Percentiles rank a stretch among this genome's conserved stretches.
Evolutionary conservation across 73 alveolate genomes (phyloP).

Genomic region (Effrenium voratum): DNA sequence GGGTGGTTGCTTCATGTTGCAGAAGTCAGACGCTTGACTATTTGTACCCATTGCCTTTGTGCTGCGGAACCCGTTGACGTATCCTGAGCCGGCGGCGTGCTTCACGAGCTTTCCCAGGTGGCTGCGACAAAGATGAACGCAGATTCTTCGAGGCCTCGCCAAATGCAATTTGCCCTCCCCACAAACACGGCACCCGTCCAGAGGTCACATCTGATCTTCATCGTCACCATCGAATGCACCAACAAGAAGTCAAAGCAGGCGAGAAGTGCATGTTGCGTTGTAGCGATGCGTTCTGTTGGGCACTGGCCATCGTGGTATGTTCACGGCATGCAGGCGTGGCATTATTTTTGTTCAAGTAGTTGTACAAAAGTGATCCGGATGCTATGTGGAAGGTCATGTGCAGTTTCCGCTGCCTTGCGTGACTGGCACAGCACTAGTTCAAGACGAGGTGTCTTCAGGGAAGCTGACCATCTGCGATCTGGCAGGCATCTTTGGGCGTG

Average conservation of each 20-base stretch:
- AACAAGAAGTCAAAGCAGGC: slow-evolving; percentile 93
- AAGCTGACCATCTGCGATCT: slow-evolving; percentile 96
- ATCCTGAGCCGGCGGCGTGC: too few species aligned
- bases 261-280: too few species aligned
- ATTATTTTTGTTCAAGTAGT: not conserved
- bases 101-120: too few species aligned
- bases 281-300: too few species aligned
- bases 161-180: not conserved
- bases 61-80: too few species aligned
- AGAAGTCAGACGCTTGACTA: too few species aligned
- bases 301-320: not conserved
- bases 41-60: too few species aligned
- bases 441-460: slow-evolving; percentile 95
- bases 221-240: slow-evolving; percentile 69
- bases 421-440: too few species aligned
- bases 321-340: not conserved
- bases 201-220: slow-evolving; percentile 80
- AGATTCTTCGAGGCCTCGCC: slow-evolving; percentile 97
- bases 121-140: slow-evolving; percentile 99
- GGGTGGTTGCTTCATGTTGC: too few species aligned
- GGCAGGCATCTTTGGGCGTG: too few species aligned
- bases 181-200: not conserved
- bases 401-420: too few species aligned
- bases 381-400: not conserved
- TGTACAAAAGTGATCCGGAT: not conserved